phyloP scores from a whole-genome alignment of 2,329 filamentous ascomycete species.

The Scedosporium minutisporum region DNA sequence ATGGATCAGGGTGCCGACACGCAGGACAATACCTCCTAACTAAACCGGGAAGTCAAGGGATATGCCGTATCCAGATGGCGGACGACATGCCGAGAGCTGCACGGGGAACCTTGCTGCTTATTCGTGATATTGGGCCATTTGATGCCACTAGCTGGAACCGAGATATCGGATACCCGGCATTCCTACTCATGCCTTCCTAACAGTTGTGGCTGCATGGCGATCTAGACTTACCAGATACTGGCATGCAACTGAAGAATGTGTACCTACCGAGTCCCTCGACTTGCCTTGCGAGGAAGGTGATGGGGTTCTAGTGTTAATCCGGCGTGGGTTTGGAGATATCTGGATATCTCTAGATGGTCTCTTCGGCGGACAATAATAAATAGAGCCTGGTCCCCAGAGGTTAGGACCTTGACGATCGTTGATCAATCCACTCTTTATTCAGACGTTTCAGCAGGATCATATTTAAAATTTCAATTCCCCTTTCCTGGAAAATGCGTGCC shows the following conservation, averaged over 20 bases:
- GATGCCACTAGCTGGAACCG: background rate
- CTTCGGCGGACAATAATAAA: too few species aligned
- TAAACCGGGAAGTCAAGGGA: background rate
- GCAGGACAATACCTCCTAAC: background rate
- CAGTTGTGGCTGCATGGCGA: too few species aligned
- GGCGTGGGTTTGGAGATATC: too few species aligned
- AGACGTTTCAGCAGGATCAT: too few species aligned
- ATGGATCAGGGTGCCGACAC: background rate
- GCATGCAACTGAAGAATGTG: background rate
- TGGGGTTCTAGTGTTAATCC: too few species aligned
- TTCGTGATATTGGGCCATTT: background rate
- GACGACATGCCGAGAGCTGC: background rate
- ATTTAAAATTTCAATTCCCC: background rate
- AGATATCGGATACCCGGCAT: background rate
- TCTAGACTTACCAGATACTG: background rate
- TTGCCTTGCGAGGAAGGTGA: too few species aligned
- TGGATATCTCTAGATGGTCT: too few species aligned
- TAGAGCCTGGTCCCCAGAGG: too few species aligned
- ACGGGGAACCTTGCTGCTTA: background rate
- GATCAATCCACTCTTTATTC: background rate
- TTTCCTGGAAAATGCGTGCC: constrained; percentile 18
- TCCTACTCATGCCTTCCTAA: background rate
- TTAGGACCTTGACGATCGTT: too few species aligned
- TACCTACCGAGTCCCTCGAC: too few species aligned
- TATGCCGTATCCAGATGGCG: background rate